Conservation (phyloP, 2,329 filamentous ascomycete genomes). For the Penicillium freii region DNA sequence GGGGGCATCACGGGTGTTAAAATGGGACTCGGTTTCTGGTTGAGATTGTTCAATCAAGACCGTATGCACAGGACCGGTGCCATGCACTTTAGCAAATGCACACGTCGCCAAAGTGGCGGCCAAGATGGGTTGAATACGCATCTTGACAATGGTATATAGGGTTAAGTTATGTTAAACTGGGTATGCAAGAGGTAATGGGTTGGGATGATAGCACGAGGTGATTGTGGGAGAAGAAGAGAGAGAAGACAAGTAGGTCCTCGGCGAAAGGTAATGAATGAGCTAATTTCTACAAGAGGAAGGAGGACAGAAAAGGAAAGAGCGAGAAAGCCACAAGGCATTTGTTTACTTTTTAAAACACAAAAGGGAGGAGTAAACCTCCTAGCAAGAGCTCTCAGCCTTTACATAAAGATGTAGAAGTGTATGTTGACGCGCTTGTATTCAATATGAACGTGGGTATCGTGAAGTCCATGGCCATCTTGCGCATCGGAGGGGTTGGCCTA, state of each 20-base stretch:
- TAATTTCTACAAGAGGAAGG: slow-evolving; percentile 1
- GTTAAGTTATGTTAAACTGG: slow-evolving; percentile 5
- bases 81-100: not conserved
- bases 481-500: not conserved
- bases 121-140: not conserved
- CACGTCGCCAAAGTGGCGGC: slow-evolving; percentile 10
- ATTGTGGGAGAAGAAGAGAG: not conserved
- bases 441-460: slow-evolving; percentile 26
- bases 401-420: not conserved
- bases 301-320: not conserved
- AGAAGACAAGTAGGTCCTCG: not conserved
- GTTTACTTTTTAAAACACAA: not conserved
- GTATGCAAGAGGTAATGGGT: not conserved
- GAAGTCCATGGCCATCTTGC: slow-evolving; percentile 11
- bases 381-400: not conserved
- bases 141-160: slow-evolving; percentile 3
- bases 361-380: not conserved
- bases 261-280: not conserved
- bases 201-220: not conserved
- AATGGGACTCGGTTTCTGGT: not conserved
- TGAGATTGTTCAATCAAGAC: not conserved
- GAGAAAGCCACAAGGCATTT: not conserved
- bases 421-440: slow-evolving; percentile 1
- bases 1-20: slow-evolving; percentile 17
- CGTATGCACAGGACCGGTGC: slow-evolving; percentile 2